A percentile compares a stretch with the other conserved stretches of the same genome.
These are phyloP conservation scores for Podospora anserina DNA, from an alignment of 495 filamentous ascomycete species.

Conservation along the genomic window DNA sequence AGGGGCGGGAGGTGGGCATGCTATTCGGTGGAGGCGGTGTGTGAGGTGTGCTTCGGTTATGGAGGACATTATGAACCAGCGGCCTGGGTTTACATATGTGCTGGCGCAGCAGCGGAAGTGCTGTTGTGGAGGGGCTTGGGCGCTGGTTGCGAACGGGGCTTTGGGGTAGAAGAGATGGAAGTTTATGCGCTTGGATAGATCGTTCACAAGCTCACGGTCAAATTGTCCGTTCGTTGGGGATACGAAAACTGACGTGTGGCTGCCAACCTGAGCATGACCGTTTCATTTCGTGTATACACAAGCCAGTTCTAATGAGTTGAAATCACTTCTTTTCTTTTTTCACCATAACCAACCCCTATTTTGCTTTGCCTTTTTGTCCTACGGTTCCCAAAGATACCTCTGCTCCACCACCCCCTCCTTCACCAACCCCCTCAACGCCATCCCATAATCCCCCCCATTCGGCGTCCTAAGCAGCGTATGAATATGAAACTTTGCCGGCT, in stretches of 20 bases:
- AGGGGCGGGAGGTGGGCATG: conserved; percentile 11
- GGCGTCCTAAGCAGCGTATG: conserved; percentile 68
- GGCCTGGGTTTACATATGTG: conserved; percentile 48
- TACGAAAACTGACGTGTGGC: too few species aligned
- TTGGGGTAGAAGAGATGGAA: neutral
- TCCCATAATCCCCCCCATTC: conserved; percentile 73
- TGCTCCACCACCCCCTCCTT: conserved; percentile 29
- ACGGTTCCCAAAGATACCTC: conserved; percentile 41
- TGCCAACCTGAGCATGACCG: neutral
- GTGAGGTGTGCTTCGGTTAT: conserved; percentile 60
- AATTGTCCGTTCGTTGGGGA: neutral
- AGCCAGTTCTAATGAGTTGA: neutral
- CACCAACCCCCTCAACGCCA: conserved; percentile 38
- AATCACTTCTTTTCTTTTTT: neutral
- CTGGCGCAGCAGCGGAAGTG: conserved; percentile 52
- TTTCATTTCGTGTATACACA: neutral
- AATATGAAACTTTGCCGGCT: conserved; percentile 73
- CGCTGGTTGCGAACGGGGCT: conserved; percentile 32
- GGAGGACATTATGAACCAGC: conserved; percentile 53
- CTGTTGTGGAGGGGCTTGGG: conserved; percentile 51
- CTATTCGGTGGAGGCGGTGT: conserved; percentile 52
- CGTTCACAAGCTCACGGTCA: too few species aligned
- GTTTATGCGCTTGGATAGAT: too few species aligned
- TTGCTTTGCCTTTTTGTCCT: neutral
- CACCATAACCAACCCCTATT: too few species aligned